Evolutionary conservation across 805 yeast species (phyloP).

Genomic region (Suhomyces tanzawaensis): DNA sequence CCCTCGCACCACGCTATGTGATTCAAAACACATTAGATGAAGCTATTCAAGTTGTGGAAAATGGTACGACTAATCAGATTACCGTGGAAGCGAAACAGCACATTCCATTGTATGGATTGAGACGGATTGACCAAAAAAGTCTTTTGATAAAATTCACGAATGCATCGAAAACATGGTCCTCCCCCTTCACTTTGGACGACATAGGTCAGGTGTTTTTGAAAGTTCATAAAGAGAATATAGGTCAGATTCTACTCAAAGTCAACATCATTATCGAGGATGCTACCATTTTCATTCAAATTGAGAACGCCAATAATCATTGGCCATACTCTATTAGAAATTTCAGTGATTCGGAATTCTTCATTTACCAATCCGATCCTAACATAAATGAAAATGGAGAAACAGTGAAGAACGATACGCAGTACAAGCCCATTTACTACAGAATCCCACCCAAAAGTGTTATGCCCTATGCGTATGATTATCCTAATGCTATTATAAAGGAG

Average conservation of each 20-base stretch:
- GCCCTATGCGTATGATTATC: slow-evolving; percentile 99
- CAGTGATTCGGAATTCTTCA: slow-evolving; percentile 79
- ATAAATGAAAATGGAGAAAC: slow-evolving; percentile 60
- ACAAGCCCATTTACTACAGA: slow-evolving; percentile 75
- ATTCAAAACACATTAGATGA: slow-evolving; percentile 59
- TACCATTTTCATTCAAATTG: slow-evolving; percentile 71
- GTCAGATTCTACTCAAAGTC: slow-evolving; percentile 68
- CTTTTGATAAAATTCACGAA: slow-evolving; percentile 58
- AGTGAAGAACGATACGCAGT: slow-evolving; percentile 49
- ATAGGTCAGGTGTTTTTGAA: slow-evolving; percentile 80
- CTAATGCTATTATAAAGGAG: slow-evolving; percentile 84
- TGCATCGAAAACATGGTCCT: slow-evolving; percentile 68
- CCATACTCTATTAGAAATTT: slow-evolving; percentile 91
- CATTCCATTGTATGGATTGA: slow-evolving; percentile 63
- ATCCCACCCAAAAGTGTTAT: slow-evolving; percentile 89
- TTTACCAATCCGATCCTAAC: slow-evolving; percentile 83
- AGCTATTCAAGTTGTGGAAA: slow-evolving; percentile 60
- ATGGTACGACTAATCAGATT: slow-evolving; percentile 56
- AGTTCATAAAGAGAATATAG: slow-evolving; percentile 58
- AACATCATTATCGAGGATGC: slow-evolving; percentile 79
- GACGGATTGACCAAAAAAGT: slow-evolving; percentile 56
- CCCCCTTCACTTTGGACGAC: slow-evolving; percentile 82
- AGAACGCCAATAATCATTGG: slow-evolving; percentile 78
- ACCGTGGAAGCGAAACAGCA: slow-evolving; percentile 47
- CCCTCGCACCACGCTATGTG: slow-evolving; percentile 79